Percentiles rank a stretch among this genome's conserved stretches.
phyloP scores from a whole-genome alignment of 768 basidiomycete species.

The Mycena rosella region DNA sequence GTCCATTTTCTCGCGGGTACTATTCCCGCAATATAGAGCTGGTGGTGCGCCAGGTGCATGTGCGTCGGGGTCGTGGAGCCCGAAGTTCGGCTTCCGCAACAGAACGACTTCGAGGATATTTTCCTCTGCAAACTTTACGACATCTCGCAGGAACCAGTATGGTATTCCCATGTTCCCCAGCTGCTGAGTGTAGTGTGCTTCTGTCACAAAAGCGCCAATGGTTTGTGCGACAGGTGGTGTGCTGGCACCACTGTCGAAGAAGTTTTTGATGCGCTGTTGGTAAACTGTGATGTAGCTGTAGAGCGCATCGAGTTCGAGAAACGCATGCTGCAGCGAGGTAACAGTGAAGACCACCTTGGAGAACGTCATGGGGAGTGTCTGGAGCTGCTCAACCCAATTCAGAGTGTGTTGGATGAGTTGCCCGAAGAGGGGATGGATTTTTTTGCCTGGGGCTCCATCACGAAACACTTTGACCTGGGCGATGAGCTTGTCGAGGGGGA shows the following conservation, averaged over 20 bases:
- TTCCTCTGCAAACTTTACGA: neutral
- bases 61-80: neutral
- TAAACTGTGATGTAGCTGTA: neutral
- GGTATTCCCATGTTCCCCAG: neutral
- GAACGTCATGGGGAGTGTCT: neutral
- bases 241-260: neutral
- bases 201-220: neutral
- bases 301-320: slow-evolving; percentile 1
- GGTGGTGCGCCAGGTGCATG: neutral
- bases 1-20: neutral
- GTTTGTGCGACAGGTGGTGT: neutral
- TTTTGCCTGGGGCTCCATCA: neutral
- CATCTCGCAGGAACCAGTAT: neutral
- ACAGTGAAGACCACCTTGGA: neutral
- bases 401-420: neutral
- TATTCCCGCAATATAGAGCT: neutral
- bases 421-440: neutral
- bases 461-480: neutral
- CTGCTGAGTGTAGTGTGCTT: neutral
- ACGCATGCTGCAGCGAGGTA: neutral
- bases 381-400: slow-evolving; percentile 1
- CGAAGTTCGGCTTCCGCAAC: neutral
- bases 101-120: neutral
- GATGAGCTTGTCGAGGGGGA: neutral
- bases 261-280: neutral